Base-by-base conservation (phyloP, 169 alveolate species). In the Eimeria maxima region DNA sequence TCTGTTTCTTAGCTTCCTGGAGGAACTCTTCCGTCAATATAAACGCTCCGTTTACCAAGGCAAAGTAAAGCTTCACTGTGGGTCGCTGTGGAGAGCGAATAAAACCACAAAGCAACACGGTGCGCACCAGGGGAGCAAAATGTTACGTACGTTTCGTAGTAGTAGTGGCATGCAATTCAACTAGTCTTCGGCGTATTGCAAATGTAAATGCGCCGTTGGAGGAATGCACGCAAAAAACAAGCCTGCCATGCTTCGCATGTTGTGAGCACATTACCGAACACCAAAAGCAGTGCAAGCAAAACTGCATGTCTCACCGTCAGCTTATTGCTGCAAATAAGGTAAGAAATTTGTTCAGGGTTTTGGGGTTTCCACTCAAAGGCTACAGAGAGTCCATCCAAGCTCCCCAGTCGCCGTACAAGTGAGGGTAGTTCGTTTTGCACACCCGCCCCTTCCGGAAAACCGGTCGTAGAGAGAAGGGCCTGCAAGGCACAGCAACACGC, bases 21-120 rank as follows among this genome's bases (percentile, higher is more conserved):
- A 87, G 83, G 45, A 87, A 87, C 45, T 87, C 94, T 33, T 87
- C 94, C 57, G 6, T 87, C 94, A 87, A 60, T 65, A 87, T 55
- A 42, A 42, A 63, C n/a, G 84, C 80, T 44, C 83, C 83, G 71
- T 47, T 87, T 83, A 60, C 94, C 94, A 87, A n/a, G 47, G 94
- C 94, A 20, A 87, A 87, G 74, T 87, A 87, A 7, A 87, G 67
- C 33, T 87, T 87, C 81, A 87, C 94, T 87, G 94, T 87, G 55
- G 83, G 94, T 27, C 94, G 60, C 94, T 87, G 83, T 42, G 47
- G 22, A 47, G 16, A 47, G 67, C 67, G 24, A 47, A 10, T 0
- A 71, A 14, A 4, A 38, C 1, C n/a, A 3, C 67, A 24, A 45
- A 7, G 69, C 20, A 24, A 7, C 3, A n/a, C 88, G 13, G 11